phyloP scores from a whole-genome alignment of 345 rosid genomes.

The Salix koriyanagi region DNA sequence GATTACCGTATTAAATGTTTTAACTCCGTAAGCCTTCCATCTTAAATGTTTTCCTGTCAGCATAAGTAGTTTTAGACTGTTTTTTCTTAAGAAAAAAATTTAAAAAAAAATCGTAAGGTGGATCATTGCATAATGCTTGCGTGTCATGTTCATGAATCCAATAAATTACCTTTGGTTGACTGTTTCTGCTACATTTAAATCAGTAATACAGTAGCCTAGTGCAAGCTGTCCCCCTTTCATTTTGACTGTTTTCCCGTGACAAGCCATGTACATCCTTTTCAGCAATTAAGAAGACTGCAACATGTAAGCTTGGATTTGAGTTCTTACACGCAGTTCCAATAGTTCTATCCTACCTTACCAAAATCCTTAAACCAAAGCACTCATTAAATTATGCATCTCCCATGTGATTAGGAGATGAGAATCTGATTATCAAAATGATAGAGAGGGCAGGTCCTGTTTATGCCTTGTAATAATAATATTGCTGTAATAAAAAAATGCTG shows the following conservation, averaged over 20 bases:
- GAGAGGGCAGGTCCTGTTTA: conserved; percentile 12
- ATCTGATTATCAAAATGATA: conserved; percentile 18
- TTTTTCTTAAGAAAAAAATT: no score
- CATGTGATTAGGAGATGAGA: conserved; percentile 35
- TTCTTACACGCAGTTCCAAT: conserved; percentile 19
- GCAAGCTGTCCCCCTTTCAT: conserved; percentile 7
- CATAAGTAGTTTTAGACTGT: no score
- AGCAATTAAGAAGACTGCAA: conserved; percentile 13
- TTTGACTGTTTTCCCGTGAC: conserved; percentile 22
- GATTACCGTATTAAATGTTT: background rate
- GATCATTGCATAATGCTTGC: conserved; percentile 22
- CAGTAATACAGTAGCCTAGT: background rate
- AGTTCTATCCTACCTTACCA: conserved; percentile 47
- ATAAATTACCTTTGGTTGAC: conserved; percentile 9
- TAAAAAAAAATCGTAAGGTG: background rate
- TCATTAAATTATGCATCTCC: background rate
- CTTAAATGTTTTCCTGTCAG: background rate
- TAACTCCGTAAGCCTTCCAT: background rate
- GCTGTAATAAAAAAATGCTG: background rate
- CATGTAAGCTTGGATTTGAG: conserved; percentile 18
- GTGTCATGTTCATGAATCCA: conserved; percentile 20
- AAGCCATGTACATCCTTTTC: conserved; percentile 24
- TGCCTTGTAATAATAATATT: background rate
- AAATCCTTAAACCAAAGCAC: conserved; percentile 15
- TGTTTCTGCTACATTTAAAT: background rate